phyloP scores from a whole-genome alignment of 768 basidiomycete species.

The Pisolithus marmoratus region DNA sequence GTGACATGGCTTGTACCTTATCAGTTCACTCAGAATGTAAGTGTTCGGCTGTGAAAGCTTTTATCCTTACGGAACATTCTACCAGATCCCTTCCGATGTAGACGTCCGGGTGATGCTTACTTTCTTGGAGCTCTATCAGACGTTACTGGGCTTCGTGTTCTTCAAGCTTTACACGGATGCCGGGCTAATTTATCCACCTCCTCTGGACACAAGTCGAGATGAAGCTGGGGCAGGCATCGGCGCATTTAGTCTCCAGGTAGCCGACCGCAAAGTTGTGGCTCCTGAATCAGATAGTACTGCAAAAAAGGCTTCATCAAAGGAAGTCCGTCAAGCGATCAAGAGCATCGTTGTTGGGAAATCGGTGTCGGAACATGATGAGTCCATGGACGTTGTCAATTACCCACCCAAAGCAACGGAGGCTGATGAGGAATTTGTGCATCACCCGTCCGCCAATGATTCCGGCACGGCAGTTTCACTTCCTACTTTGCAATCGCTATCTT shows the following conservation, averaged over 20 bases:
- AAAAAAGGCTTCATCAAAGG: slow-evolving; percentile 48
- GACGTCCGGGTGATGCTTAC: slow-evolving; percentile 98
- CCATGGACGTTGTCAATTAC: slow-evolving; percentile 32
- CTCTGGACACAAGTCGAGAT: slow-evolving; percentile 75
- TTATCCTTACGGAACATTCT: slow-evolving; percentile 5
- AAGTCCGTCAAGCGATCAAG: slow-evolving; percentile 46
- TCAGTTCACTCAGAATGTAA: slow-evolving; percentile 91
- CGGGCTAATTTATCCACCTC: slow-evolving; percentile 92
- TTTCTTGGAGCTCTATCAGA: slow-evolving; percentile 97
- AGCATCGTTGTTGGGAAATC: slow-evolving; percentile 28
- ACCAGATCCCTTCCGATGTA: slow-evolving; percentile 87
- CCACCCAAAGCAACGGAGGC: slow-evolving; percentile 26
- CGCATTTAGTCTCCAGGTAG: slow-evolving; percentile 71
- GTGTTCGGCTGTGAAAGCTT: slow-evolving; percentile 14
- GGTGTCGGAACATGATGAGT: slow-evolving; percentile 30
- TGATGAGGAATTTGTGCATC: slow-evolving; percentile 65
- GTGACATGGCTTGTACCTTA: slow-evolving; percentile 97
- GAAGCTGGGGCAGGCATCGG: slow-evolving; percentile 84
- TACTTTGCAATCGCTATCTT: slow-evolving; percentile 62
- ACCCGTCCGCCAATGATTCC: slow-evolving; percentile 47
- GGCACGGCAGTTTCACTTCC: slow-evolving; percentile 47
- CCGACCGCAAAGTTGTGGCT: slow-evolving; percentile 18
- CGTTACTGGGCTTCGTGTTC: slow-evolving; percentile 89
- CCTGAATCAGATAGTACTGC: slow-evolving; percentile 11
- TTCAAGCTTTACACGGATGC: slow-evolving; percentile 98